These are phyloP conservation scores for Orbilia javanica DNA, from an alignment of 2,329 filamentous ascomycete species.

Conservation along the genomic window DNA sequence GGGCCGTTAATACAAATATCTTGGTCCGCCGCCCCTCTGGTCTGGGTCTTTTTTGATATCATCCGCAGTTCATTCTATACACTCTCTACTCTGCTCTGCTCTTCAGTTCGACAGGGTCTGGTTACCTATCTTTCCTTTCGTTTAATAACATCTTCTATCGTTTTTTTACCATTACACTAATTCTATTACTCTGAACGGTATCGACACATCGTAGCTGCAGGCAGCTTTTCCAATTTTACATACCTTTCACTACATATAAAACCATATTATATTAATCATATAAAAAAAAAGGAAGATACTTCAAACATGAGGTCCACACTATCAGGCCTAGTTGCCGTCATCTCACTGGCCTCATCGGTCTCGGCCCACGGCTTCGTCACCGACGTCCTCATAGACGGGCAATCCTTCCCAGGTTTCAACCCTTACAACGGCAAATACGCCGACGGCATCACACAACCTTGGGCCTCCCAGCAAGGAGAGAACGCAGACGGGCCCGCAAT, in stretches of 20 bases:
- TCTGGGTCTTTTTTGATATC: neutral
- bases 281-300: no score
- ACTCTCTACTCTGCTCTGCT: neutral
- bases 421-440: slow-evolving; percentile 58
- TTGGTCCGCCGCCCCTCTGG: neutral
- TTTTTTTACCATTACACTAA: neutral
- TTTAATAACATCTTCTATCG: neutral
- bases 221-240: neutral
- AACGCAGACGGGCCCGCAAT: slow-evolving; percentile 63
- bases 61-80: neutral
- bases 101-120: neutral
- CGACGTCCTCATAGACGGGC: slow-evolving; percentile 57
- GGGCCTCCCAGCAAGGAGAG: slow-evolving; percentile 58
- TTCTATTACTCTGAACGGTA: no score
- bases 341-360: slow-evolving; percentile 47
- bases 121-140: slow-evolving; percentile 2
- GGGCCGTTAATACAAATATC: slow-evolving; percentile 9
- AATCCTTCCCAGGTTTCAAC: slow-evolving; percentile 54
- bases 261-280: neutral
- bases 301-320: slow-evolving; percentile 59
- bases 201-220: slow-evolving; percentile 37
- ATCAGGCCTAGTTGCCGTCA: slow-evolving; percentile 31
- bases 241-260: neutral
- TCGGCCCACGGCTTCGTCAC: slow-evolving; percentile 59
- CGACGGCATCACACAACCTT: slow-evolving; percentile 17